Percentiles rank a stretch among this genome's conserved stretches.
phyloP scores from a whole-genome alignment of 2,329 filamentous ascomycete genomes.

The Cercospora zeae-maydis region DNA sequence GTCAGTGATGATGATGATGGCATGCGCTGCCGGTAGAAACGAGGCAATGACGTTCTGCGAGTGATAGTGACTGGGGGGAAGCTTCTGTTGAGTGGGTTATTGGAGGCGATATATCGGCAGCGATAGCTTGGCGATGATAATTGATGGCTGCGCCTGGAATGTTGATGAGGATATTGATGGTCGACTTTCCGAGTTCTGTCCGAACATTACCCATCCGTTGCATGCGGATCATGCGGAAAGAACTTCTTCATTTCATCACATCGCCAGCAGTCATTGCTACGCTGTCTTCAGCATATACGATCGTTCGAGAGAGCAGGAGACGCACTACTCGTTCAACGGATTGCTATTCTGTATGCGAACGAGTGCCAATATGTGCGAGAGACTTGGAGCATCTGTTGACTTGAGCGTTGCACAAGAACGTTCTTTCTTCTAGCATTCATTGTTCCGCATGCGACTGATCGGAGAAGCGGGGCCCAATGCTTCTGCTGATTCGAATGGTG shows the following conservation, averaged over 20 bases:
- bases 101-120: not conserved
- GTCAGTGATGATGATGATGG: constrained; percentile 5
- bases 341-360: too few relatives aligned
- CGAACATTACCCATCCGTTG: not conserved
- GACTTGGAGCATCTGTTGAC: too few relatives aligned
- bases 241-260: too few relatives aligned
- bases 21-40: constrained; percentile 6
- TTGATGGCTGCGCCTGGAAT: not conserved
- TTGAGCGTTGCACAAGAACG: too few relatives aligned
- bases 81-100: not conserved
- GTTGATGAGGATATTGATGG: not conserved
- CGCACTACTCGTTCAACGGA: too few relatives aligned
- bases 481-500: constrained; percentile 10
- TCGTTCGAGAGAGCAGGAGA: too few relatives aligned
- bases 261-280: too few relatives aligned
- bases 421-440: too few relatives aligned
- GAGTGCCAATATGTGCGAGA: too few relatives aligned
- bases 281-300: too few relatives aligned
- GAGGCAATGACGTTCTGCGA: constrained; percentile 9
- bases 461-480: too few relatives aligned
- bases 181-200: not conserved
- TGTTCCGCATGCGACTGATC: too few relatives aligned
- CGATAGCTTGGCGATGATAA: not conserved
- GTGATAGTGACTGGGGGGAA: not conserved
- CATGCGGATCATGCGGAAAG: not conserved